Conservation (phyloP, 345 rosid genomes). For the Turnera subulata region DNA sequence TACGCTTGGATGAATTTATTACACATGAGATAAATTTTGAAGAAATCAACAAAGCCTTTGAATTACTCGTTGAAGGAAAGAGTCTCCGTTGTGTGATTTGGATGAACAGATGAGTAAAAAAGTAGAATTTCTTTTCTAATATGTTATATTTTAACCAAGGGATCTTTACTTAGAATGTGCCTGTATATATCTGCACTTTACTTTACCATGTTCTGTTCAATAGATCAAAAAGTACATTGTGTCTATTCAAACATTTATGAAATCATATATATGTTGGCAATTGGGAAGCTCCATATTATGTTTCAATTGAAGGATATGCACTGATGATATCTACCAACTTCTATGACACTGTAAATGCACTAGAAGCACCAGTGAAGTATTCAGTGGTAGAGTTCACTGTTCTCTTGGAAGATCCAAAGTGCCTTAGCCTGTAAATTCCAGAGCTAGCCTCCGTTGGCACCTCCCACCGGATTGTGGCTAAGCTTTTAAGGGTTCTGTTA, state of each 20-base stretch:
- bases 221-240: too few relatives aligned
- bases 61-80: constrained; percentile 51
- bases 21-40: constrained; percentile 71
- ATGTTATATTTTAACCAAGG: not conserved
- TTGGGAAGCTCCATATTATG: not conserved
- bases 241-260: not conserved
- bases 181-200: too few relatives aligned
- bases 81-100: constrained; percentile 71
- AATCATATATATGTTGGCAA: not conserved
- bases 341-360: constrained; percentile 36
- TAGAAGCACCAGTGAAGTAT: constrained; percentile 50
- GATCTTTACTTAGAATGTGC: too few relatives aligned
- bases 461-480: constrained; percentile 51
- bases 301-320: not conserved
- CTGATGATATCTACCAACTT: not conserved
- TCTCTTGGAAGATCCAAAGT: constrained; percentile 44
- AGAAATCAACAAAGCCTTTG: constrained; percentile 70
- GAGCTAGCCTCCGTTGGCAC: constrained; percentile 31
- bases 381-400: constrained; percentile 24
- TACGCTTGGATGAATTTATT: constrained; percentile 66
- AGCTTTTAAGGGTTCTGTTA: constrained; percentile 19
- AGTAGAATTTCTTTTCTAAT: too few relatives aligned
- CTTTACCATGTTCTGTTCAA: too few relatives aligned
- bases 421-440: constrained; percentile 47
- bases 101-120: constrained; percentile 47